Evolutionary conservation across 1,284 basidiomycete species (phyloP), one percentile per base, ranked within the genome.

Genomic region (Microbotryum lychnidis-dioicae): DNA sequence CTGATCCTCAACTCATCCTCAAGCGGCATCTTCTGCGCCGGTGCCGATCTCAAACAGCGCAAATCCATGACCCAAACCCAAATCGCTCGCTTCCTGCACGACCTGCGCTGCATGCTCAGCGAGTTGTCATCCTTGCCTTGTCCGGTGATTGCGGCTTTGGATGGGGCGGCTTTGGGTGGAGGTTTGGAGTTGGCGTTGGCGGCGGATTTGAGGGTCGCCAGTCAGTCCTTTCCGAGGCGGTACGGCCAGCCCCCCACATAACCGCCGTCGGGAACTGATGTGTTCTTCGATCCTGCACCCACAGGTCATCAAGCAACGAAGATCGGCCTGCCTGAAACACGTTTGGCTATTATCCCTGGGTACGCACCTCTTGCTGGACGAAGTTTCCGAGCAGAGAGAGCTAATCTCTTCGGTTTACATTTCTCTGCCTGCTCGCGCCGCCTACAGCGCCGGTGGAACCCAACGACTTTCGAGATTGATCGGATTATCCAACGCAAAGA

Each of bases 271-370:
- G 29, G 49, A 8, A 23, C 21, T 49, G 55, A 57, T n/a, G 44
- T 14, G 14, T 9, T 23, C 14, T 33, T 50, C 53, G 50, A 52
- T 9, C 6, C 6, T 20, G 14, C 18, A 23, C 12, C 80, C 77
- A 73, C 48, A 83, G 83, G 79, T 0, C 74, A 76, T 65, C 76
- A 77, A 33, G 87, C 87, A 21, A 83, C 83, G 44, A 87, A 87
- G 75, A 85, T 93, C 54, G 87, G 89, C 4, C 77, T 93, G 16
- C 88, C 90, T 3, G 90, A 93, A 75, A 86, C 84, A 4, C 82
- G 84, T 58, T 80, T 94, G 23, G 92, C 91, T 6, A 96, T 97
- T 67, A 96, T 97, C 60, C 92, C 92, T 16, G 92, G 92, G 70
- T 71, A 20, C 27, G 55, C 45, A 21, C 27, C 20, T 29, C 6